Base-by-base conservation (phyloP, 768 basidiomycete genomes). In the Leccinellum luteum region DNA sequence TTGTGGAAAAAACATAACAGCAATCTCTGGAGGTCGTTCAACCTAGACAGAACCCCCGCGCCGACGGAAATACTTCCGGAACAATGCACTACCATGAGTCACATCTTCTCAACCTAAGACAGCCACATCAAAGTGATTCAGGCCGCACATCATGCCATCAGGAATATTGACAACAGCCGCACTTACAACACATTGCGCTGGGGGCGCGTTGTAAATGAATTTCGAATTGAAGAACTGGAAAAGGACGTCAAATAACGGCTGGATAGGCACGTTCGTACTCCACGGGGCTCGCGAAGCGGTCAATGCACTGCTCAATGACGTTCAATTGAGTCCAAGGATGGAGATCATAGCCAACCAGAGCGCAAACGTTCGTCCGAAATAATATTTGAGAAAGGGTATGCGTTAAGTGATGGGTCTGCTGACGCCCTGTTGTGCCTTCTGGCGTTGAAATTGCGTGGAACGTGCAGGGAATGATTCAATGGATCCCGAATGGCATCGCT, bases 1-100 rank as follows among this genome's bases (percentile, higher is more conserved):
- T 17, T 7, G 52, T 25, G 35, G 48, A 50, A 5, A 28, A 10
- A 2, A 15, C 9, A 28, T 61, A 63, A 25, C 56, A 60, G 5
- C 50, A 48, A 52, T 48, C 66, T 2, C 67, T 58, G 6, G 57
- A 62, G 4, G 60, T 54, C 4, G 32, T 56, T 6, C 38, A 28
- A 12, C 27, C 69, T 17, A 12, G 25, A 28, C 64, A 4, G 65
- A 59, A 2, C 58, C 51, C 51, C 17, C 61, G 61, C 6, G 7
- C 65, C 48, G 59, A 49, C 59, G 60, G 23, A 60, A 56, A 28
- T 34, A 1, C 51, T 54, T 56, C 14, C 53, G 12, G n/a, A 56
- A 55, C 2, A 31, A 30, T 10, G 31, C n/a, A n/a, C 8, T 4
- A 14, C 15, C 15, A 15, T 9, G 17, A 9, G 14, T 14, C 23